phyloP scores from a whole-genome alignment of 2,329 filamentous ascomycete genomes.

The Talaromyces sp. region DNA sequence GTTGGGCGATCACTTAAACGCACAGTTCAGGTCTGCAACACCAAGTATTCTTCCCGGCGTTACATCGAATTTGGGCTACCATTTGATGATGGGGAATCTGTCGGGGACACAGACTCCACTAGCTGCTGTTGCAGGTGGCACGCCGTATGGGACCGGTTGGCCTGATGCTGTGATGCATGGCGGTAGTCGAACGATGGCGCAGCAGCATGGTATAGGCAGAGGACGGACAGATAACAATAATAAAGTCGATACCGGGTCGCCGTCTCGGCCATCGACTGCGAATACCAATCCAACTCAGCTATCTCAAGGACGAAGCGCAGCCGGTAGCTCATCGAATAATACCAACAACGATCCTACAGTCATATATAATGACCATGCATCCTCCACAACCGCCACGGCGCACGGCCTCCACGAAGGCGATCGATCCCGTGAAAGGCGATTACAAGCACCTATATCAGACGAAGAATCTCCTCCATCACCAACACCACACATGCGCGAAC shows the following conservation, averaged over 20 bases:
- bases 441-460: constrained; percentile 20
- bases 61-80: constrained; percentile 49
- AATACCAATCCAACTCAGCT: constrained; percentile 34
- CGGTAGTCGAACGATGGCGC: neutral
- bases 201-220: neutral
- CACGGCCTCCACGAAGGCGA: constrained; percentile 17
- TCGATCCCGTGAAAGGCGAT: constrained; percentile 10
- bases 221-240: constrained; percentile 33
- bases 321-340: constrained; percentile 11
- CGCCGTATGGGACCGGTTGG: constrained; percentile 39
- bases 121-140: constrained; percentile 42
- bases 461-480: constrained; percentile 25
- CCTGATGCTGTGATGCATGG: constrained; percentile 23
- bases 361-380: constrained; percentile 21
- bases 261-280: constrained; percentile 44
- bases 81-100: constrained; percentile 47
- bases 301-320: constrained; percentile 25
- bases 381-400: constrained; percentile 20
- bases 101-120: constrained; percentile 50
- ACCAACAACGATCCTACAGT: constrained; percentile 26
- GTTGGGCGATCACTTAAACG: constrained; percentile 39
- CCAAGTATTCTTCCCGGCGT: constrained; percentile 47
- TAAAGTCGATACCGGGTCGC: constrained; percentile 27
- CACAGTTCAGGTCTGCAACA: constrained; percentile 44
- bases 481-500: constrained; percentile 63